A percentile compares a stretch with the other conserved stretches of the same genome.
These are phyloP conservation scores for Tardiomyces digboiensis DNA, from an alignment of 1,139 yeast species.

Conservation along the genomic window DNA sequence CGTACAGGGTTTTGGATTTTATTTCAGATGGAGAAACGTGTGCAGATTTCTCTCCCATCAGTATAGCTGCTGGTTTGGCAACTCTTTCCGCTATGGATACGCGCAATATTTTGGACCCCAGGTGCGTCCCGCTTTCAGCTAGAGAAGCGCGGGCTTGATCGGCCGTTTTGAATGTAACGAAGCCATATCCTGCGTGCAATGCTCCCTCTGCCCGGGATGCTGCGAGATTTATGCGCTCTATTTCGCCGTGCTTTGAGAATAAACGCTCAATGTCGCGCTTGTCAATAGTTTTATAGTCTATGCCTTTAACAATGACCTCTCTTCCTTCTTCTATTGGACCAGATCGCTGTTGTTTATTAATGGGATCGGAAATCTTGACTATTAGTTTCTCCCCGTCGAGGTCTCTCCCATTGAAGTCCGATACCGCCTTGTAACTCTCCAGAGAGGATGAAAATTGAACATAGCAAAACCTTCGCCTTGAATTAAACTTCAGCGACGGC, in stretches of 20 bases:
- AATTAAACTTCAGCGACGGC: slow-evolving; percentile 52
- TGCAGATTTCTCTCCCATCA: neutral
- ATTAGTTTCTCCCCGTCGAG: slow-evolving; percentile 29
- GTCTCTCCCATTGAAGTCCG: slow-evolving; percentile 32
- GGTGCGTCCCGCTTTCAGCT: slow-evolving; percentile 10
- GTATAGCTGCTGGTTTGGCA: slow-evolving; percentile 5
- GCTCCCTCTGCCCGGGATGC: slow-evolving; percentile 8
- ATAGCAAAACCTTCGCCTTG: slow-evolving; percentile 66
- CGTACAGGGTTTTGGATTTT: slow-evolving; percentile 14
- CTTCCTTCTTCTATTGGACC: slow-evolving; percentile 44
- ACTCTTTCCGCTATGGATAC: slow-evolving; percentile 12
- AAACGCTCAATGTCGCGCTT: slow-evolving; percentile 18
- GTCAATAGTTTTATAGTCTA: slow-evolving; percentile 34
- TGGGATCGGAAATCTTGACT: slow-evolving; percentile 53
- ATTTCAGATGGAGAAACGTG: neutral
- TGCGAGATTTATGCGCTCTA: slow-evolving; percentile 31
- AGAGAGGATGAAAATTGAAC: slow-evolving; percentile 43
- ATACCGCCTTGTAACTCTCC: slow-evolving; percentile 41
- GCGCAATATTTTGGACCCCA: slow-evolving; percentile 13
- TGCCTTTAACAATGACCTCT: slow-evolving; percentile 40
- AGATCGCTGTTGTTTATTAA: slow-evolving; percentile 24
- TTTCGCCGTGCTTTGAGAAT: slow-evolving; percentile 36
- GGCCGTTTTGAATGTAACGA: slow-evolving; percentile 18
- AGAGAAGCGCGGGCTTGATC: slow-evolving; percentile 21
- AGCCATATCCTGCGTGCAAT: slow-evolving; percentile 28